These are phyloP conservation scores for Leishmania gerbilli DNA, from an alignment of 208 protist species.

Conservation along the genomic window DNA sequence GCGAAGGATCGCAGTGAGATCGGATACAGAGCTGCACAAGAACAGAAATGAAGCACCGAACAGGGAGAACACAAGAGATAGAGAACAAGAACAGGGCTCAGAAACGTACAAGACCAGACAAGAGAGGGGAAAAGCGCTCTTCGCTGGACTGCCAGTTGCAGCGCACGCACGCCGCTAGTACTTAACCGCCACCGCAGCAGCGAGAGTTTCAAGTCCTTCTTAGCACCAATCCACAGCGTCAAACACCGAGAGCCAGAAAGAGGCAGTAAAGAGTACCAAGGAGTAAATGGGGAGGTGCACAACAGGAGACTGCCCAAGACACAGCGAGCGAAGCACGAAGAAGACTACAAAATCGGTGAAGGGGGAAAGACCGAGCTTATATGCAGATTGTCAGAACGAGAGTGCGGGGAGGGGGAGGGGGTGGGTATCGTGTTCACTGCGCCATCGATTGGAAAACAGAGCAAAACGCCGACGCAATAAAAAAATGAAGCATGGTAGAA, in stretches of 20 bases:
- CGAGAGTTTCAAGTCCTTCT: background rate
- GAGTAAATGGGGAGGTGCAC: background rate
- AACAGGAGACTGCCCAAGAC: background rate
- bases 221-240: background rate
- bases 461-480: background rate
- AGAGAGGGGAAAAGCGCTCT: background rate
- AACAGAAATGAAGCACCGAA: background rate
- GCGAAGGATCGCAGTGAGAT: background rate
- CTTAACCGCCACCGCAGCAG: background rate
- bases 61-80: background rate
- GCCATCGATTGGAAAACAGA: background rate
- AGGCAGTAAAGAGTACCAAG: background rate
- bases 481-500: background rate
- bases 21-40: background rate
- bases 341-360: background rate
- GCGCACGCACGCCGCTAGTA: background rate
- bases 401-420: background rate
- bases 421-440: background rate
- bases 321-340: background rate
- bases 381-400: background rate
- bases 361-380: background rate
- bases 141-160: background rate
- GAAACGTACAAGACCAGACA: background rate
- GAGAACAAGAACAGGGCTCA: background rate
- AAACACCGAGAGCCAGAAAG: background rate